A percentile compares a stretch with the other conserved stretches of the same genome.
These are phyloP conservation scores for Westerdykella sp. DNA, from an alignment of 2,329 filamentous ascomycete genomes.

Conservation along the genomic window DNA sequence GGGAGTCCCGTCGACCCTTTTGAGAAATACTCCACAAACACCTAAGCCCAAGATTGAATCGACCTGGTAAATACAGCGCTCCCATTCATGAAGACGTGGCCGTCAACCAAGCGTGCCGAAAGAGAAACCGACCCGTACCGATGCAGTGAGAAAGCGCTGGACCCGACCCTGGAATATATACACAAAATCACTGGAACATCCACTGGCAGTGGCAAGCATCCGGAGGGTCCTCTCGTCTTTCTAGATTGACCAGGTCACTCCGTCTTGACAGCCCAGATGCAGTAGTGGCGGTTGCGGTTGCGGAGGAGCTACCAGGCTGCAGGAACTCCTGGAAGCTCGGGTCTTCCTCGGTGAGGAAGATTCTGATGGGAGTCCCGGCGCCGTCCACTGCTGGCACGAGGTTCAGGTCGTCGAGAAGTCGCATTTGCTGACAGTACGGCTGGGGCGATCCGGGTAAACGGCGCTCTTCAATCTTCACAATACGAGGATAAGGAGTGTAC, in stretches of 20 bases:
- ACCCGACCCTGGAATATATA: no score
- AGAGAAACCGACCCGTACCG: no score
- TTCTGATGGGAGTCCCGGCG: constrained; percentile 31
- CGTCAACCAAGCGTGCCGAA: no score
- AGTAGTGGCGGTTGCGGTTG: constrained; percentile 3
- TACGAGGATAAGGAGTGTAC: constrained; percentile 47
- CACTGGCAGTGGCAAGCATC: constrained; percentile 36
- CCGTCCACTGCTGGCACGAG: constrained; percentile 34
- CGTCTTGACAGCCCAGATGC: constrained; percentile 11
- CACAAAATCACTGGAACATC: constrained; percentile 30
- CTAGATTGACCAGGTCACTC: constrained; percentile 4
- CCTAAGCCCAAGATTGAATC: no score
- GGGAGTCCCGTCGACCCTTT: no score
- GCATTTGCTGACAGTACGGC: constrained; percentile 61
- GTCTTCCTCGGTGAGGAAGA: constrained; percentile 39
- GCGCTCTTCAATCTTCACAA: constrained; percentile 62
- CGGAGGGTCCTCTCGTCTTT: constrained; percentile 23
- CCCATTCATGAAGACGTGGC: no score
- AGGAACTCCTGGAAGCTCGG: constrained; percentile 29
- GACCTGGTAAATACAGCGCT: no score
- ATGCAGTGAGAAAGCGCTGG: no score
- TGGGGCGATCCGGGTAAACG: constrained; percentile 44
- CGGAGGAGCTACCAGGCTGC: constrained; percentile 5
- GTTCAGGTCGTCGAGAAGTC: constrained; percentile 49
- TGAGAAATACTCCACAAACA: no score